Conservation (phyloP, 2,329 filamentous ascomycete genomes). For the Monilinia fructigena region DNA sequence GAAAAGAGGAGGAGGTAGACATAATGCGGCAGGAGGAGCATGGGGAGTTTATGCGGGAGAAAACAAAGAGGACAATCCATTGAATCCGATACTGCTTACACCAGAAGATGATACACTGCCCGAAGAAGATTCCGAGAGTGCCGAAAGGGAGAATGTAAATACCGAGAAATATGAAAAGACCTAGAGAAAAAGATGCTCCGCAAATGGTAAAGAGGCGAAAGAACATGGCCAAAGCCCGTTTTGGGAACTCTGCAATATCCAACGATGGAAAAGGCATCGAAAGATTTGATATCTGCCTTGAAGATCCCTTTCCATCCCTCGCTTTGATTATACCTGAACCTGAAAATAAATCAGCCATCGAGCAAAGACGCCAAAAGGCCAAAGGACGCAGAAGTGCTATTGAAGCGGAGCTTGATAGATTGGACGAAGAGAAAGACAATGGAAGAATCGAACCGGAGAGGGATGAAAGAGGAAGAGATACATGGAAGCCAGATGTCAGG, state of each 20-base stretch:
- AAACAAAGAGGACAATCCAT: constrained; percentile 48
- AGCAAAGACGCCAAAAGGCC: constrained; percentile 30
- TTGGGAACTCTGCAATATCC: constrained; percentile 59
- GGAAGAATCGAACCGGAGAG: constrained; percentile 28
- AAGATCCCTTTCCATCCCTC: constrained; percentile 53
- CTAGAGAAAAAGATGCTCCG: constrained; percentile 37
- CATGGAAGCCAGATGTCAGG: constrained; percentile 59
- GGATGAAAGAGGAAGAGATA: constrained; percentile 12
- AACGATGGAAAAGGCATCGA: constrained; percentile 62
- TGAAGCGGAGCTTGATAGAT: constrained; percentile 31
- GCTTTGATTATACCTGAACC: constrained; percentile 23
- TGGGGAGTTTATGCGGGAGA: constrained; percentile 75
- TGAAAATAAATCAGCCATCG: constrained; percentile 31
- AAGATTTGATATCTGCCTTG: constrained; percentile 57
- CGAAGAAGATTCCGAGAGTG: constrained; percentile 31
- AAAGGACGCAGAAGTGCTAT: constrained; percentile 37
- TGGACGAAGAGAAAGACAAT: constrained; percentile 37
- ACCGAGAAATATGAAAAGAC: constrained; percentile 34
- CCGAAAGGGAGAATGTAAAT: constrained; percentile 25
- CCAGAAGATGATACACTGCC: constrained; percentile 31
- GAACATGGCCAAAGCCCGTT: constrained; percentile 64
- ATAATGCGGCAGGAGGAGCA: constrained; percentile 70
- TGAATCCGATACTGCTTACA: constrained; percentile 46
- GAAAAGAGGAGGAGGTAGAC: constrained; percentile 66
- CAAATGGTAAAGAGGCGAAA: constrained; percentile 56